Conservation (phyloP, 2,329 filamentous ascomycete species). For the Didymella glomerata region DNA sequence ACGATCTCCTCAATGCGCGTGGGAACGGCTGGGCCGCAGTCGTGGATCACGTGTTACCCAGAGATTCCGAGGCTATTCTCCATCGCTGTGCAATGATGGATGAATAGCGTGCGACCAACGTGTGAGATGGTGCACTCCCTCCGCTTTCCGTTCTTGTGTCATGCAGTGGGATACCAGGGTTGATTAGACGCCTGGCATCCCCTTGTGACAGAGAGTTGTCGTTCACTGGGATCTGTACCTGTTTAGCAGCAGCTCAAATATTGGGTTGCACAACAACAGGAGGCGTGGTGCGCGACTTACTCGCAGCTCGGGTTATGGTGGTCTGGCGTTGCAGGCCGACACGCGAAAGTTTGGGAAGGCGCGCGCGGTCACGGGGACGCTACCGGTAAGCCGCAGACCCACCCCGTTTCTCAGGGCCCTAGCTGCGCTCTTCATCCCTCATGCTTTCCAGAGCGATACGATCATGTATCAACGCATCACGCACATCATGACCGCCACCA, state of each 20-base stretch:
- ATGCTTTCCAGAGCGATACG: not conserved
- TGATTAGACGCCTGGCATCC: conserved; percentile 34
- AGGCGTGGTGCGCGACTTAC: conserved; percentile 28
- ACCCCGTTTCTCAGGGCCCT: not conserved
- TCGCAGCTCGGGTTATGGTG: conserved; percentile 41
- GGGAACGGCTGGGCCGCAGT: conserved; percentile 31
- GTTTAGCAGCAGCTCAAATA: conserved; percentile 13
- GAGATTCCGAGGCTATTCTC: conserved; percentile 24
- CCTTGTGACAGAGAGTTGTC: conserved; percentile 41
- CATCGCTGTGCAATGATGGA: conserved; percentile 32
- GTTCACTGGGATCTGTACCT: conserved; percentile 39
- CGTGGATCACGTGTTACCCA: conserved; percentile 24
- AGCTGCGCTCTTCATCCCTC: not conserved
- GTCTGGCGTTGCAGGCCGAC: conserved; percentile 3
- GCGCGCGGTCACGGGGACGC: conserved; percentile 31
- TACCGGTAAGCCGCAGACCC: too few relatives aligned
- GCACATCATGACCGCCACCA: conserved; percentile 38
- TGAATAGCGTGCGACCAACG: conserved; percentile 30
- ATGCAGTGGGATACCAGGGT: conserved; percentile 33
- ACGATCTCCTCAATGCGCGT: conserved; percentile 45
- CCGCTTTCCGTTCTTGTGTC: conserved; percentile 48
- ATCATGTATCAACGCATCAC: conserved; percentile 22
- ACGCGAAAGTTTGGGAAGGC: conserved; percentile 18
- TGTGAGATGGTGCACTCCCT: conserved; percentile 44
- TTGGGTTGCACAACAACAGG: not conserved